Base-by-base conservation (phyloP, 2,329 filamentous ascomycete species). In the Fusarium nematophilum region DNA sequence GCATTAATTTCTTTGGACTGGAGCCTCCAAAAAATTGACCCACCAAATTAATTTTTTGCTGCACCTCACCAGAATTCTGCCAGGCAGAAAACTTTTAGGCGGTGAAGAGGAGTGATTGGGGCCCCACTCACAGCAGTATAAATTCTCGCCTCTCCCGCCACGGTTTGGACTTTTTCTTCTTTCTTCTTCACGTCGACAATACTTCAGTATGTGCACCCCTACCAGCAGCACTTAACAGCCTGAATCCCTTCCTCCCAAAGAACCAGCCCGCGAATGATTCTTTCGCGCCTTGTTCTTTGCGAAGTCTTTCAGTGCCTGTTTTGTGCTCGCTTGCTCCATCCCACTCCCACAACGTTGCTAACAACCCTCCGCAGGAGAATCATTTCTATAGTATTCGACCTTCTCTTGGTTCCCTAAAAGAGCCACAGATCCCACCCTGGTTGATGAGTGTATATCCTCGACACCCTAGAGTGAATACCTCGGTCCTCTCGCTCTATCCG, bases 381-480 rank as follows among this genome's bases (percentile, higher is more conserved):
- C 91, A 92, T 91, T 96, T 96, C 90, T 96, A 93, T 93, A 97
- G 92, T 93, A 89, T 85, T 91, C 88, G 88, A 93, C 90, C 85
- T 84, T 85, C 88, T 92, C 91, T 95, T 90, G 92, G 88, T 90
- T 94, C 86, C 87, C 87, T 85, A 93, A 86, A 90, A 84, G 84
- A 96, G 93, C 91, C 86, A 92, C 90, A 94, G 90, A 92, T 86
- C 87, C 87, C 86, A 94, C 88, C 65, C 66, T 68, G 66, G 66
- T 68, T 68, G 66, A 68, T 68, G 66, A 68, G 31, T 79, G 72
- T 72, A 91, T 86, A 89, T 91, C 91, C 90, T 91, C 91, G 87
- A 83, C 84, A 81, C 89, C 66, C 66, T 65, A 68, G 66, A 68
- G 66, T 68, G 66, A 68, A 68, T 68, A 68, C 64, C 44, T 14